Evolutionary conservation across 257 asterid genomes (phyloP), one percentile per base, ranked within the genome.

Genomic region (Petrea volubilis): DNA sequence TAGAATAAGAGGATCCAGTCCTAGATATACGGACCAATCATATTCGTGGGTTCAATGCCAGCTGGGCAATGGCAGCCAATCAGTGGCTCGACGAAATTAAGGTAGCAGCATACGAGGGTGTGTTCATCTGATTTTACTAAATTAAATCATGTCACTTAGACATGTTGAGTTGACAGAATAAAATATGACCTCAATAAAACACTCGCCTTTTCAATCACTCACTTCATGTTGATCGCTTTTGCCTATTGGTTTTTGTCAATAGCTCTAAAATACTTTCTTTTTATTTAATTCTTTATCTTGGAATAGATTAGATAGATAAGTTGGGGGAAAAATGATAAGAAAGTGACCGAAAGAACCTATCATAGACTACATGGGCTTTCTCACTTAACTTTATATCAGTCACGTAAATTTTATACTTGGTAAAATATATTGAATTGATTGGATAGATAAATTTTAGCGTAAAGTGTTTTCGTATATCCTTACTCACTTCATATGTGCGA

Each of bases 81-180:
- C 93, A 85, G 80, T 80, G 75, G 38, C 83, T 94, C 96, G 98
- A 83, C 64, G 87, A 89, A 85, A 82, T 86, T 94, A 94, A 89
- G 98, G 97, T 84, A 36, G 79, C 71, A 79, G 81, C 62, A 70
- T 81, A 81, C 53, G 56, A 10, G 50, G 75, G 80, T 66, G 55
- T 40, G 59, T 60, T 60, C 67, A 38, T 68, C 68, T 77, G 46
- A 53, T 63, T 70, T 60, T 64, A 75, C 81, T 74, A 73, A 29
- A 75, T 75, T 77, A 74, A 70, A 79, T 80, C 81, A 68, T 63
- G 72, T 81, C 82, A 76, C 28, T 55, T 21, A 60, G 84, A 72
- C 80, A 75, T 73, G 71, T 68, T 69, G 85, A 84, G 73, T 73
- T 63, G 83, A 81, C 88, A 85, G 77, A 81, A 80, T 68, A 74